phyloP scores from a whole-genome alignment of 2,329 filamentous ascomycete genomes.

The Aulographum hederae region DNA sequence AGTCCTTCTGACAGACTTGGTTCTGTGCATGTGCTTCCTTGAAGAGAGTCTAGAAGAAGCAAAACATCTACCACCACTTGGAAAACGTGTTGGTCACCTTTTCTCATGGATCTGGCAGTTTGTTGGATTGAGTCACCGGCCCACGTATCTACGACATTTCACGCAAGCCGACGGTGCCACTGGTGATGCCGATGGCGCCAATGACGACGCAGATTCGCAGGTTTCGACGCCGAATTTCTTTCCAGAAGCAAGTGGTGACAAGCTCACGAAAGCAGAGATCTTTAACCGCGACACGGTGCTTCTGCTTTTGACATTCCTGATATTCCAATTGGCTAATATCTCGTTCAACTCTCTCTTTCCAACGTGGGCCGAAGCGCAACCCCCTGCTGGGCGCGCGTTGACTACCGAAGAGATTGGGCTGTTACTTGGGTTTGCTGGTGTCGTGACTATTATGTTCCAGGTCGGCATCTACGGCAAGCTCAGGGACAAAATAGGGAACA shows the following conservation, averaged over 20 bases:
- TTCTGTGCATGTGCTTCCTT: conserved; percentile 61
- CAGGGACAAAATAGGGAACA: conserved; percentile 65
- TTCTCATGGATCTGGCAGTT: conserved; percentile 58
- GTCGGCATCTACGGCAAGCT: conserved; percentile 66
- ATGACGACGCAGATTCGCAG: conserved; percentile 17
- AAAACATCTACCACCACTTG: conserved; percentile 39
- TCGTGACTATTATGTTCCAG: conserved; percentile 80
- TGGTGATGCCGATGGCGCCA: conserved; percentile 22
- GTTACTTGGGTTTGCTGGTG: conserved; percentile 65
- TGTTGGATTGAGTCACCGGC: conserved; percentile 35
- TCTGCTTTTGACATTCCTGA: conserved; percentile 68
- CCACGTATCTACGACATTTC: conserved; percentile 35
- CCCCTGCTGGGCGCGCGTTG: conserved; percentile 61
- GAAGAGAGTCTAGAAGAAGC: conserved; percentile 68
- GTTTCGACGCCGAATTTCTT: conserved; percentile 20
- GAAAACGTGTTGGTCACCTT: conserved; percentile 37
- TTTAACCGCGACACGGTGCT: conserved; percentile 68
- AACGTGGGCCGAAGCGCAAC: conserved; percentile 63
- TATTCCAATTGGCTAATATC: conserved; percentile 88
- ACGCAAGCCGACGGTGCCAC: no score
- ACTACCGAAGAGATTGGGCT: conserved; percentile 68
- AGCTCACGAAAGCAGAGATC: conserved; percentile 38
- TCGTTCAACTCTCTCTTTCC: conserved; percentile 92
- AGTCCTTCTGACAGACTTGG: conserved; percentile 53
- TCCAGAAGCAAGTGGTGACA: conserved; percentile 18